Evolutionary conservation across 208 protist species (phyloP), one percentile per base, ranked within the genome.

Genomic region (Trypanosoma platydactyli): DNA sequence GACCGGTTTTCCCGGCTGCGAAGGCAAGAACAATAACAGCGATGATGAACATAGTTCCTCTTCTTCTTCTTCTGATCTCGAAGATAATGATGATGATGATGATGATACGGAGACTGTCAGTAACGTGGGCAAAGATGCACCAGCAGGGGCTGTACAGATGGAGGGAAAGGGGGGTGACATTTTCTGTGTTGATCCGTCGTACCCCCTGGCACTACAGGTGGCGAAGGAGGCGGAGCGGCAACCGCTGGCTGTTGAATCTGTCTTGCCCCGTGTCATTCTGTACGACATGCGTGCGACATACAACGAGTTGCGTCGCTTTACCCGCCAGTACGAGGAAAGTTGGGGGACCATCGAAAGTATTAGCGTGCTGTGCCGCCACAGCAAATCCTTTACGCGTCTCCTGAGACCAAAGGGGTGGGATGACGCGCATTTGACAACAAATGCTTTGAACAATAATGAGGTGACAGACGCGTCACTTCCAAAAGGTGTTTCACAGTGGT

Each of bases 221-320:
- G 79, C 56, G 5, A 71, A 79, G 29, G 82, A 84, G 61, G 88
- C 88, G 24, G 78, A 91, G 73, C 73, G 74, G 3, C 66, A 77
- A 3, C 84, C 84, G 1, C 54, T 94, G 15, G 44, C 74, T 6
- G 35, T 85, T 15, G 76, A 71, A 3, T 74, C 78, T 11, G 56
- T 82, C 7, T 48, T 80, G 25, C 84, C 88, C 0, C 67, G 61
- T 29, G 27, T 89, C 51, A 49, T 52, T 25, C 59, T 84, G 20
- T 65, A 78, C 33, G 42, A 71, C 15, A 50, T 69, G 0, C 65
- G 67, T 6, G 38, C 41, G 0, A 69, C 71, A 7, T 44, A 29
- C 12, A 71, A 79, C 6, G 30, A 38, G 0, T 35, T 86, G 13
- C 49, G 42, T 11, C 30, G 30, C 5, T 83, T 76, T 45, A 69